These are phyloP conservation scores for Aspergillus sergii DNA, from an alignment of 2,329 filamentous ascomycete species.

Conservation along the genomic window DNA sequence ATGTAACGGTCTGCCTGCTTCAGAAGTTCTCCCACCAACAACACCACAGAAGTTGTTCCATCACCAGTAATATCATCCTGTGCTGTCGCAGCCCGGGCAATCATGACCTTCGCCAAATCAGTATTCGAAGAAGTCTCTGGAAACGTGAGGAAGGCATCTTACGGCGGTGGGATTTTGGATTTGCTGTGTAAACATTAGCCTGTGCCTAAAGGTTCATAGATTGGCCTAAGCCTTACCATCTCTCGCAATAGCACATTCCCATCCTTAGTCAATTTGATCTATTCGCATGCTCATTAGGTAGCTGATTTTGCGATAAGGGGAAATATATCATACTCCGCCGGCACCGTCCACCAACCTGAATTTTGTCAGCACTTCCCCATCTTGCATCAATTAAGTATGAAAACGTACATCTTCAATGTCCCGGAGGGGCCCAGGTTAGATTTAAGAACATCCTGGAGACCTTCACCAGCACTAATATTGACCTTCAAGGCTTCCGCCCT, in stretches of 20 bases:
- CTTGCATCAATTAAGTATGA: background rate
- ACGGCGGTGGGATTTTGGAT: conserved; percentile 98
- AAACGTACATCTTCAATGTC: conserved; percentile 86
- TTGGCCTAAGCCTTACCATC: conserved; percentile 54
- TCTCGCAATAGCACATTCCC: conserved; percentile 80
- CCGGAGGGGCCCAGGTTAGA: conserved; percentile 93
- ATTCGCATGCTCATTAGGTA: conserved; percentile 29
- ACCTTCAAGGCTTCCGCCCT: conserved; percentile 94
- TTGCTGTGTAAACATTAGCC: conserved; percentile 59
- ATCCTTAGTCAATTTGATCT: conserved; percentile 99
- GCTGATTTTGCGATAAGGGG: conserved; percentile 9
- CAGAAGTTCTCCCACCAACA: conserved; percentile 92
- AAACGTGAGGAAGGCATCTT: conserved; percentile 29
- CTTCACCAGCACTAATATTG: conserved; percentile 96
- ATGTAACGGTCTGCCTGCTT: conserved; percentile 98
- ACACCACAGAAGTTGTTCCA: conserved; percentile 93
- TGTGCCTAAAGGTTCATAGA: conserved; percentile 1
- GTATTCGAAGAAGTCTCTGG: conserved; percentile 15
- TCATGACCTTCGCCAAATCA: conserved; percentile 58
- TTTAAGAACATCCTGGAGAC: conserved; percentile 89
- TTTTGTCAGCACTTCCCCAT: conserved; percentile 32
- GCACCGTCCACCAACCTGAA: conserved; percentile 63
- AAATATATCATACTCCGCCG: conserved; percentile 52
- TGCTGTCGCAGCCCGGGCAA: conserved; percentile 82
- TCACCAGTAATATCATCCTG: conserved; percentile 99